A percentile compares a stretch with the other conserved stretches of the same genome.
Evolutionary conservation across 805 yeast species (phyloP).

Genomic region (Starmerella bacillaris): DNA sequence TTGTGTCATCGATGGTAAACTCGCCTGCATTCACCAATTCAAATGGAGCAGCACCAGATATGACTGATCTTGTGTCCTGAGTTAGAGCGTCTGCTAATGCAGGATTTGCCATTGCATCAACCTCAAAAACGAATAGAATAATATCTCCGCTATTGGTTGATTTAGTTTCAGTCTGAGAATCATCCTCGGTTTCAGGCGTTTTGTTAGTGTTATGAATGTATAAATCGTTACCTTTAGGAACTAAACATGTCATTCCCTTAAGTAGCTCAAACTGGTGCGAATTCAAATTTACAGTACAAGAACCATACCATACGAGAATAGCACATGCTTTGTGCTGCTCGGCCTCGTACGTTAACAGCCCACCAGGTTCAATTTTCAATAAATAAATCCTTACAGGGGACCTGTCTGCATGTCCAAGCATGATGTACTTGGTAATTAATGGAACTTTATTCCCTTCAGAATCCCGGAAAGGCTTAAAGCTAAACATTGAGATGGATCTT

Average conservation of each 20-base stretch:
- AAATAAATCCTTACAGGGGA: constrained; percentile 9
- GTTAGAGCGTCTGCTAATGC: constrained; percentile 11
- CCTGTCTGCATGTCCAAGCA: constrained; percentile 4
- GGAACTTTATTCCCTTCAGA: constrained; percentile 7
- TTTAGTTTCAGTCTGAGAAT: too few relatives aligned
- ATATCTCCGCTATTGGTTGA: constrained; percentile 4
- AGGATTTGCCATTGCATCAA: constrained; percentile 6
- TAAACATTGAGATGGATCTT: constrained; percentile 7
- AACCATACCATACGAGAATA: constrained; percentile 14
- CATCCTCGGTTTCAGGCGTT: background rate
- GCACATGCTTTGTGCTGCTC: constrained; percentile 11
- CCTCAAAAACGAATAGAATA: constrained; percentile 9
- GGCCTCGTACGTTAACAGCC: constrained; percentile 6
- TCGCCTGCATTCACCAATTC: too few relatives aligned
- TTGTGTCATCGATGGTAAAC: too few relatives aligned
- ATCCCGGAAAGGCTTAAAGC: constrained; percentile 5
- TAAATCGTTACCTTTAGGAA: constrained; percentile 15
- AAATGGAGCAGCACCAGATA: constrained; percentile 1
- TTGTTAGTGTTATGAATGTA: constrained; percentile 9
- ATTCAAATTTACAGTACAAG: constrained; percentile 8
- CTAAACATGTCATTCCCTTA: constrained; percentile 13
- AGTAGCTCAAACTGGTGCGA: constrained; percentile 8
- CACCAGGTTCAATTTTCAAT: constrained; percentile 10
- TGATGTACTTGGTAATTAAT: constrained; percentile 2
- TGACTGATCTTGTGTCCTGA: constrained; percentile 8